Conservation (phyloP, 1,284 basidiomycete species). For the Boletus smithii region DNA sequence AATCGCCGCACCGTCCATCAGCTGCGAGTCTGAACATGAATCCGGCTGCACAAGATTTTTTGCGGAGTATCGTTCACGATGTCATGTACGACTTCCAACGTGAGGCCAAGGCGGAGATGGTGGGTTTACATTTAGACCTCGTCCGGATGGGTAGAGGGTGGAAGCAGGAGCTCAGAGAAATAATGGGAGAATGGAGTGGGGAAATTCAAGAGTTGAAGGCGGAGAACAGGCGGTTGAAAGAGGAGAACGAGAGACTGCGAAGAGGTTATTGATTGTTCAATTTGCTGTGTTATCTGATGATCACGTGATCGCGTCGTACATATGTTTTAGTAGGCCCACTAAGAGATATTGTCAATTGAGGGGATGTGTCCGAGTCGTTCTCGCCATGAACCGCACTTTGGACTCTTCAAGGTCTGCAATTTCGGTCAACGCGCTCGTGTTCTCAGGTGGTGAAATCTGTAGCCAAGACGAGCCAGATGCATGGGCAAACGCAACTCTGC, state of each 20-base stretch:
- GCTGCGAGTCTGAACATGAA: constrained; percentile 29
- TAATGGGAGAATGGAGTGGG: constrained; percentile 57
- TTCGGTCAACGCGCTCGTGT: constrained; percentile 30
- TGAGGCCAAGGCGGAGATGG: constrained; percentile 64
- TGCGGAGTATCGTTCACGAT: constrained; percentile 61
- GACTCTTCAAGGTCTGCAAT: constrained; percentile 13
- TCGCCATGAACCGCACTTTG: constrained; percentile 13
- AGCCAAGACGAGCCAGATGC: constrained; percentile 17
- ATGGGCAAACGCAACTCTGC: constrained; percentile 4
- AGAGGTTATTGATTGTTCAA: constrained; percentile 35
- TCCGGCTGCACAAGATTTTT: constrained; percentile 52
- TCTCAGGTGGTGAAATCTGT: constrained; percentile 31
- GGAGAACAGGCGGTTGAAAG: constrained; percentile 43
- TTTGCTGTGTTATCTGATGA: not conserved
- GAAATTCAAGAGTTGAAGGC: constrained; percentile 27
- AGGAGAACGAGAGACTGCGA: constrained; percentile 65
- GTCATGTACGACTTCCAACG: constrained; percentile 68
- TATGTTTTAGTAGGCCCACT: too few relatives aligned
- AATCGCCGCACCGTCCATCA: constrained; percentile 42
- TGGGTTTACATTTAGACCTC: constrained; percentile 67
- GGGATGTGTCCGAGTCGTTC: too few relatives aligned
- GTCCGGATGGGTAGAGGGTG: constrained; percentile 62
- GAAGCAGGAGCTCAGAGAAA: constrained; percentile 52
- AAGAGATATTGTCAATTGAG: too few relatives aligned
- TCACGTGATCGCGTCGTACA: constrained; percentile 21